phyloP scores from a whole-genome alignment of 2,329 filamentous ascomycete species.

The Alternaria novae-zelandiae region DNA sequence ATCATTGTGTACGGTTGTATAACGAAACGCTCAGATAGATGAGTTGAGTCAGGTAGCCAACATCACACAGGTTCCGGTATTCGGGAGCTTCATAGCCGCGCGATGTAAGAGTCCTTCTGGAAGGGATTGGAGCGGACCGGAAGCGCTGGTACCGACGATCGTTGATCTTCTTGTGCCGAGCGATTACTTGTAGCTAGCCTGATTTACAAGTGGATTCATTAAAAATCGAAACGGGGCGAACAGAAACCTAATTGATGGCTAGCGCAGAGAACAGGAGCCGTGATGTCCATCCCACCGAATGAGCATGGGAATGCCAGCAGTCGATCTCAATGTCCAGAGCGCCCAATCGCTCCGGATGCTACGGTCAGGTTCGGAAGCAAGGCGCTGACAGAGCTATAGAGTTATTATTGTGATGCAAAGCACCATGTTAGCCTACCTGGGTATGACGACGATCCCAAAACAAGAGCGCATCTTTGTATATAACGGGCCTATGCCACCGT shows the following conservation, averaged over 20 bases:
- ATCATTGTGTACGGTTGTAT: neutral
- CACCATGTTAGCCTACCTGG: neutral
- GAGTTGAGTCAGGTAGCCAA: neutral
- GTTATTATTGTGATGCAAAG: neutral
- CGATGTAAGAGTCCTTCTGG: neutral
- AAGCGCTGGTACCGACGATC: neutral
- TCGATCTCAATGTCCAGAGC: neutral
- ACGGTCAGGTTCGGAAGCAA: neutral
- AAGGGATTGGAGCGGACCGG: neutral
- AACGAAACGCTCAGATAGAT: neutral
- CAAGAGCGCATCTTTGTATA: neutral
- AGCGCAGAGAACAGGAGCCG: neutral
- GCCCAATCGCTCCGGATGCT: neutral
- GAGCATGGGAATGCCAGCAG: neutral
- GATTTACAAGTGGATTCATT: neutral
- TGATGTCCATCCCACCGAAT: conserved; percentile 1
- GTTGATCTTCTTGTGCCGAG: neutral
- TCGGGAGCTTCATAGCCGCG: neutral
- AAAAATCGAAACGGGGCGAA: neutral
- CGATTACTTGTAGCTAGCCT: neutral
- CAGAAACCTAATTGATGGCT: neutral
- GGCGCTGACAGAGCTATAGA: neutral
- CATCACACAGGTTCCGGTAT: neutral
- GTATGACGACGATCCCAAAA: neutral
- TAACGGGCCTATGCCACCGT: neutral